Conservation (phyloP, 2,329 filamentous ascomycete species). For the Furcasterigmium furcatum region DNA sequence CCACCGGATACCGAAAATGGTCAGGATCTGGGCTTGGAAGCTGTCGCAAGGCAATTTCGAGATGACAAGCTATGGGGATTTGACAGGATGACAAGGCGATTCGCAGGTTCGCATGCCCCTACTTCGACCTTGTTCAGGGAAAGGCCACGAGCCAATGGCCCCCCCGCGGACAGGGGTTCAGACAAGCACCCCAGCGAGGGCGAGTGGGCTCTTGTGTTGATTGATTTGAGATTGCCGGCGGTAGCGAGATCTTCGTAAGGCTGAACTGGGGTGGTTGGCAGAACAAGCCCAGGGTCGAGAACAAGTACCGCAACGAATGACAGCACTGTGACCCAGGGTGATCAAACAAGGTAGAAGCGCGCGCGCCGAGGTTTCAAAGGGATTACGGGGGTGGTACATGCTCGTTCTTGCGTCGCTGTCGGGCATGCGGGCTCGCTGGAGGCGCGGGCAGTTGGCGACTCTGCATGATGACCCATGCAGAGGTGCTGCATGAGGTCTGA, state of each 20-base stretch:
- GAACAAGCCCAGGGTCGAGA: neutral
- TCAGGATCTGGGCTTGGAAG: no score
- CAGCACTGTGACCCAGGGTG: neutral
- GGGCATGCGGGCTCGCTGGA: neutral
- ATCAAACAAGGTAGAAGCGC: neutral
- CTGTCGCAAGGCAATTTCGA: no score
- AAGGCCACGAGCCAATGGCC: slow-evolving; percentile 9
- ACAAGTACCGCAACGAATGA: neutral
- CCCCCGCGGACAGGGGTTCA: slow-evolving; percentile 4
- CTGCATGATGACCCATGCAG: neutral
- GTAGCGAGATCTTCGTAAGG: slow-evolving; percentile 12
- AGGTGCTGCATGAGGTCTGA: neutral
- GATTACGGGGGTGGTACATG: neutral
- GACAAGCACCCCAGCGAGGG: slow-evolving; percentile 6
- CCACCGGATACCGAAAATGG: no score
- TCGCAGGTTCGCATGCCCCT: no score
- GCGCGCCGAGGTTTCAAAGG: neutral
- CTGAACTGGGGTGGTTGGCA: slow-evolving; percentile 7
- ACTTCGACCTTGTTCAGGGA: no score
- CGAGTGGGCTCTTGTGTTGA: slow-evolving; percentile 8
- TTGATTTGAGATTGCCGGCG: slow-evolving; percentile 3
- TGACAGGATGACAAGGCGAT: no score
- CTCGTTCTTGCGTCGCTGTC: neutral
- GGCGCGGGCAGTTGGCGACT: neutral
- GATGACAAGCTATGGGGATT: no score